Evolutionary conservation across 306 rosid genomes (phyloP), one percentile per base, ranked within the genome.

Genomic region (Casuarina equisetifolia): DNA sequence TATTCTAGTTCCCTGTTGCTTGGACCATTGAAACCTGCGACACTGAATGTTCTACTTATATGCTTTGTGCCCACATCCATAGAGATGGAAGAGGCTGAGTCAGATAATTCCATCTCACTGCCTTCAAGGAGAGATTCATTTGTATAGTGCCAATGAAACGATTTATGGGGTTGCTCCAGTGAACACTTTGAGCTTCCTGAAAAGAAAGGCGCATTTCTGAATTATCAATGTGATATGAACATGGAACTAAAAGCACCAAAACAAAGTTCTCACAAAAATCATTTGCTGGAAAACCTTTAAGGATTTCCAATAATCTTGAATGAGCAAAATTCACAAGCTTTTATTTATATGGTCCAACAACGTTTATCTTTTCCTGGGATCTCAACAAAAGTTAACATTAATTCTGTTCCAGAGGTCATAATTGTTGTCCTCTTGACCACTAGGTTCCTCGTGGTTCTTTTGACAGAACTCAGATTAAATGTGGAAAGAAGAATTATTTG

Each of bases 1-100:
- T 91, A 90, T 44, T 85, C 90, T 72, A 86, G 88, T 79, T 92
- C 95, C 88, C 88, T 82, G 74, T 78, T 81, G 55, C 88, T 80
- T 79, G 90, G 77, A 74, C 54, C 69, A 43, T 80, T 77, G 35
- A 57, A 76, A 82, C 79, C 84, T 66, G 38, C 74, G 39, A 74
- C 78, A 73, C 80, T 64, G 2, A 53, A 75, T 42, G 25, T 44
- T 59, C 79, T 61, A 72, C 74, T 82, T 63, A 70, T 62, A 50
- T 62, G 85, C 70, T 83, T 78, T 77, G 74, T 40, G 35, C 81
- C 59, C 71, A 68, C 44, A 51, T 84, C 85, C 45, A 48, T 42
- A 12, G 82, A 51, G 10, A 74, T 16, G 66, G 85, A 83, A 50
- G 86, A 82, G 84, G 80, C 84, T 50, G 85, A 75, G 73, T 89